Evolutionary conservation across 2,329 filamentous ascomycete genomes (phyloP).

Genomic region (Juglanconis oblonga): DNA sequence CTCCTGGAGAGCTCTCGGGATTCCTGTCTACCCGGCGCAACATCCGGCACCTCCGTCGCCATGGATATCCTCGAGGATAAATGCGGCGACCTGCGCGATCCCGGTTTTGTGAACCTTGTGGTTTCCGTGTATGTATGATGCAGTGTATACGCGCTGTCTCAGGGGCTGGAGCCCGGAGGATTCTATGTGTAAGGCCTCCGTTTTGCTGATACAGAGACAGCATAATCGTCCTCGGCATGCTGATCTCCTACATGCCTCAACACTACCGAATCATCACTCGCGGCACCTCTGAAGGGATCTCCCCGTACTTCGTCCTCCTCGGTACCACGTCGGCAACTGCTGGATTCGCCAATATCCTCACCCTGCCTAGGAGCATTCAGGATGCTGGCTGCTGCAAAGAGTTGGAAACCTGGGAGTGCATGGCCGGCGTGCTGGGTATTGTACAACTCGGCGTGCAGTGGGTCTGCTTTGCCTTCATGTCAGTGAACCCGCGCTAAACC

Average conservation of each 20-base stretch:
- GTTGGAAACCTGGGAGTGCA: conserved; percentile 77
- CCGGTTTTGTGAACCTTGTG: conserved; percentile 53
- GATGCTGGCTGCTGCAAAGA: conserved; percentile 85
- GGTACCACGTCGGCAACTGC: conserved; percentile 86
- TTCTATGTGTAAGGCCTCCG: neutral
- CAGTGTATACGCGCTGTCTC: neutral
- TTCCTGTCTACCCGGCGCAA: neutral
- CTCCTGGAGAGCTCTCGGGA: neutral
- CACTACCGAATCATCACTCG: conserved; percentile 86
- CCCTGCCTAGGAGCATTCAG: conserved; percentile 75
- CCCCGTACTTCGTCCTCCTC: conserved; percentile 92
- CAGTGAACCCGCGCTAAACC: conserved; percentile 31
- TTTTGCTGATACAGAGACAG: conserved; percentile 33
- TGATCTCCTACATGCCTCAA: conserved; percentile 92
- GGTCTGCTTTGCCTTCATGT: conserved; percentile 92
- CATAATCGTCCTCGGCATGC: conserved; percentile 80
- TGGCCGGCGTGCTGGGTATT: conserved; percentile 82
- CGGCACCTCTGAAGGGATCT: conserved; percentile 88
- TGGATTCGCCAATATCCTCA: conserved; percentile 88
- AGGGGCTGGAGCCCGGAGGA: neutral
- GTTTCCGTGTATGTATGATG: conserved; percentile 49
- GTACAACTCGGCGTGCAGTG: conserved; percentile 90
- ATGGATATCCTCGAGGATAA: conserved; percentile 36
- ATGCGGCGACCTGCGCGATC: conserved; percentile 51
- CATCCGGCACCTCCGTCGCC: conserved; percentile 1